phyloP scores from a whole-genome alignment of 2,329 filamentous ascomycete species.

The Penicillium capsulatum region DNA sequence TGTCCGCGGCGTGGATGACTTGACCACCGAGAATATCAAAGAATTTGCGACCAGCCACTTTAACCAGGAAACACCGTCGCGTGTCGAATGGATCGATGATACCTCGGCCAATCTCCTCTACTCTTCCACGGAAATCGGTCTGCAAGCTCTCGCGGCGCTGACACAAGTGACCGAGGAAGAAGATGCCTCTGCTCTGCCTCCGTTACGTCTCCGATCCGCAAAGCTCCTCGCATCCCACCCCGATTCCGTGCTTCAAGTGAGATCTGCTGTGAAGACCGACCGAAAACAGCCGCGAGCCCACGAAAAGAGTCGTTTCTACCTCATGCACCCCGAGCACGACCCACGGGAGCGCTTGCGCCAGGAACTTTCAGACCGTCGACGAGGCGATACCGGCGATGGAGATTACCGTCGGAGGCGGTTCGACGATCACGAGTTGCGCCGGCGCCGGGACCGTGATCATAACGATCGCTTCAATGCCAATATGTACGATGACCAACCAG shows the following conservation, averaged over 20 bases:
- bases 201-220: slow-evolving; percentile 63
- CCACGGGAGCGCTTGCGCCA: slow-evolving; percentile 66
- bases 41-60: slow-evolving; percentile 69
- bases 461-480: slow-evolving; percentile 64
- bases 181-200: slow-evolving; percentile 48
- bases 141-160: slow-evolving; percentile 52
- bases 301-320: slow-evolving; percentile 81
- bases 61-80: slow-evolving; percentile 50
- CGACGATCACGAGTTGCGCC: slow-evolving; percentile 54
- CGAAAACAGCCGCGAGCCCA: slow-evolving; percentile 75
- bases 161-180: slow-evolving; percentile 37
- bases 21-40: slow-evolving; percentile 76
- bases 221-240: slow-evolving; percentile 66
- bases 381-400: slow-evolving; percentile 36
- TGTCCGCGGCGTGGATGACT: slow-evolving; percentile 73
- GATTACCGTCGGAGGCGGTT: slow-evolving; percentile 53
- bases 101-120: slow-evolving; percentile 84
- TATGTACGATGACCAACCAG: slow-evolving; percentile 70
- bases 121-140: slow-evolving; percentile 51
- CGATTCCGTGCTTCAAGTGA: slow-evolving; percentile 65
- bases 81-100: slow-evolving; percentile 94
- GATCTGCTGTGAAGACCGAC: slow-evolving; percentile 70
- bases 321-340: slow-evolving; percentile 85
- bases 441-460: slow-evolving; percentile 46
- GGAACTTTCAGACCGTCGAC: slow-evolving; percentile 46